Conservation (phyloP, 2,329 filamentous ascomycete species). For the Ophiocordyceps australis region DNA sequence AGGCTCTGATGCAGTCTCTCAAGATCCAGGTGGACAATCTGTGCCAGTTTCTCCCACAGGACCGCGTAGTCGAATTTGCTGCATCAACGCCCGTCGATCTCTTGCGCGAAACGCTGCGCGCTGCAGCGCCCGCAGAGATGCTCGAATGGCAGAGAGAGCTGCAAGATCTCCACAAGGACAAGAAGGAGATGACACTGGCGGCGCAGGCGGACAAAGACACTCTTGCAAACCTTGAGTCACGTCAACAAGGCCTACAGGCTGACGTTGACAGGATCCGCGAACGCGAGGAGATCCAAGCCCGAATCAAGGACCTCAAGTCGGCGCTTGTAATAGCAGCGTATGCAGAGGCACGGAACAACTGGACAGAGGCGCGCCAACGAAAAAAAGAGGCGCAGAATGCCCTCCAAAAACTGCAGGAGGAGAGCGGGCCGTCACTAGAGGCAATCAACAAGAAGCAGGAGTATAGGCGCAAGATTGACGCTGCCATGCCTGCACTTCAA, state of each 20-base stretch:
- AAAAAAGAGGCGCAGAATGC: constrained; percentile 36
- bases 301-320: constrained; percentile 45
- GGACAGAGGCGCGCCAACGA: constrained; percentile 32
- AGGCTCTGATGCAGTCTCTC: constrained; percentile 48
- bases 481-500: constrained; percentile 35
- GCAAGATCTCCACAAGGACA: constrained; percentile 46
- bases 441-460: constrained; percentile 51
- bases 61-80: constrained; percentile 89
- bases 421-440: constrained; percentile 46
- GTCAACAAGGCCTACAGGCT: constrained; percentile 56
- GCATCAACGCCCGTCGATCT: constrained; percentile 66
- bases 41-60: constrained; percentile 92
- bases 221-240: constrained; percentile 48
- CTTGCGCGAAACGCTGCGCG: constrained; percentile 70
- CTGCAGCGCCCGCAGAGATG: constrained; percentile 71
- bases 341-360: constrained; percentile 28
- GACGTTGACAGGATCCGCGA: constrained; percentile 75
- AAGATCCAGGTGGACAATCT: constrained; percentile 95
- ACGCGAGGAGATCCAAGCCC: constrained; percentile 47
- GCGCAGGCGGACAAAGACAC: constrained; percentile 41
- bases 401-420: constrained; percentile 38
- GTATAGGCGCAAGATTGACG: constrained; percentile 42
- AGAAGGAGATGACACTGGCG: constrained; percentile 44
- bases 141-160: constrained; percentile 59
- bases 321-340: constrained; percentile 50